A percentile compares a stretch with the other conserved stretches of the same genome.
Conservation (phyloP, 495 filamentous ascomycete species). For the Saxophila tyrrhenica region DNA sequence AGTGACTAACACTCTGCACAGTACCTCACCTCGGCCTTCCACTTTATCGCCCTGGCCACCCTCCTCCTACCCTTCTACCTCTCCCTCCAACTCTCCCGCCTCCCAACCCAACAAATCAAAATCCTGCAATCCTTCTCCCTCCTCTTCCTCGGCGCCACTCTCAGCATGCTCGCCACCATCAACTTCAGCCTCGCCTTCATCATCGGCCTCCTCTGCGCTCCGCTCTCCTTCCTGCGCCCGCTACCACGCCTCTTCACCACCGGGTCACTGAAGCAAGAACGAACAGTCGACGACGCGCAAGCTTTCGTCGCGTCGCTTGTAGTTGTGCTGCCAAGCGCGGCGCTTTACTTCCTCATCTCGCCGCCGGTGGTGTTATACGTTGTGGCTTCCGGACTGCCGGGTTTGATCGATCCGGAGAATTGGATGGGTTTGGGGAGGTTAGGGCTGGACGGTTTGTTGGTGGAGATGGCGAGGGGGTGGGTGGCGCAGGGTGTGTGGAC, state of each 20-base stretch:
- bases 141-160: conserved; percentile 77
- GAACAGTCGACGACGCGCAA: neutral
- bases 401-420: conserved; percentile 28
- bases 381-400: conserved; percentile 7
- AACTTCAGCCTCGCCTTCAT: conserved; percentile 91
- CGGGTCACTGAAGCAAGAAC: neutral
- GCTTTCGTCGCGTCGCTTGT: neutral
- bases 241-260: conserved; percentile 21
- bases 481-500: conserved; percentile 85
- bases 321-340: neutral
- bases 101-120: conserved; percentile 57
- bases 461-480: conserved; percentile 80
- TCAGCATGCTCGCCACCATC: conserved; percentile 85
- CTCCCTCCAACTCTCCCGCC: conserved; percentile 40
- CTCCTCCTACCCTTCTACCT: conserved; percentile 46
- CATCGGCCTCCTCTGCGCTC: conserved; percentile 64
- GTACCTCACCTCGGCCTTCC: conserved; percentile 48
- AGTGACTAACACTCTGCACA: conserved; percentile 22
- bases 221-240: conserved; percentile 59
- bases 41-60: conserved; percentile 46
- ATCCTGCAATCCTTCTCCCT: conserved; percentile 87
- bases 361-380: conserved; percentile 53
- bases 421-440: conserved; percentile 26
- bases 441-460: conserved; percentile 46
- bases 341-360: conserved; percentile 41